These are phyloP conservation scores for Phtheirospermum japonicum DNA, from an alignment of 257 asterid genomes.

Conservation along the genomic window DNA sequence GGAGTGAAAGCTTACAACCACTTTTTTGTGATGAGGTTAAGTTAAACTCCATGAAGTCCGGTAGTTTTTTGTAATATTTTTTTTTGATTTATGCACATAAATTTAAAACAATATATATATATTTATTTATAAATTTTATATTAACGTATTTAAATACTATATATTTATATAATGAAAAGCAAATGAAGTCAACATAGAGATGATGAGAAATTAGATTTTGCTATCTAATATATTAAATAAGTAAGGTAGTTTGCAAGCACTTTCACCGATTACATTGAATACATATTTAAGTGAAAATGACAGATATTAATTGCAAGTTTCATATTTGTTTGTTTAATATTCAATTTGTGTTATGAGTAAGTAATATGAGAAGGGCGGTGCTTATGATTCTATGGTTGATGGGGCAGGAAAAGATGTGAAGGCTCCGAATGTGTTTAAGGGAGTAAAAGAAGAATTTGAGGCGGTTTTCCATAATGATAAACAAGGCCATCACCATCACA, in stretches of 20 bases:
- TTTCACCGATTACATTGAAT: background rate
- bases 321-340: background rate
- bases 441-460: slow-evolving; percentile 44
- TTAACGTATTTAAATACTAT: no score
- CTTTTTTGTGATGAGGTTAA: no score
- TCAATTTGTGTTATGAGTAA: background rate
- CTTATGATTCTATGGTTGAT: slow-evolving; percentile 22
- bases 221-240: background rate
- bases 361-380: slow-evolving; percentile 4
- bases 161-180: background rate
- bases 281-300: background rate
- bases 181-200: background rate
- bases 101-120: no score
- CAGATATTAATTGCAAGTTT: no score
- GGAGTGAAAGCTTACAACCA: no score
- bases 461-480: slow-evolving; percentile 37
- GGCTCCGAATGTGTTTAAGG: slow-evolving; percentile 41
- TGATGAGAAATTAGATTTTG: background rate
- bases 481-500: slow-evolving; percentile 37
- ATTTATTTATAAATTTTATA: no score
- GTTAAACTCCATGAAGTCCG: no score
- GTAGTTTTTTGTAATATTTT: no score
- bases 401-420: slow-evolving; percentile 44
- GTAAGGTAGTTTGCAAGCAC: background rate
- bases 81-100: no score